These are phyloP conservation scores for Ophiostoma tasmaniense DNA, from an alignment of 2,329 filamentous ascomycete species.

Conservation along the genomic window DNA sequence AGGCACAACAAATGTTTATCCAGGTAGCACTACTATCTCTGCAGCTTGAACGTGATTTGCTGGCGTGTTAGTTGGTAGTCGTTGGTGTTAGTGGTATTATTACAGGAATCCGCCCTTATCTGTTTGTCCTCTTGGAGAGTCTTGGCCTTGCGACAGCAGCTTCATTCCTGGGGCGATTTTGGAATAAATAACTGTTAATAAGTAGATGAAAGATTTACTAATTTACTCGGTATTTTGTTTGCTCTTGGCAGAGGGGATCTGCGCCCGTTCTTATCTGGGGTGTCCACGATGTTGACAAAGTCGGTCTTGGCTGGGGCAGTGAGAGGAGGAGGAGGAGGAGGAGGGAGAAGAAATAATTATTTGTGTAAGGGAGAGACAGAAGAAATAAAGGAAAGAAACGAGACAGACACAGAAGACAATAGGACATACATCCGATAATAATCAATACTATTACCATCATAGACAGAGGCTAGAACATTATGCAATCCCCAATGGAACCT, in stretches of 20 bases:
- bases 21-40: neutral
- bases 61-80: neutral
- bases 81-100: neutral
- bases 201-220: neutral
- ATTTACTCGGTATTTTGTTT: neutral
- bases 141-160: neutral
- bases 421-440: neutral
- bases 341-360: neutral
- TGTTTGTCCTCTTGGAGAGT: neutral
- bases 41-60: neutral
- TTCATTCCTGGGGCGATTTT: neutral
- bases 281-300: slow-evolving; percentile 1
- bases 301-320: neutral
- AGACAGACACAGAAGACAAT: neutral
- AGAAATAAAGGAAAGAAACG: neutral
- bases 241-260: neutral
- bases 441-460: neutral
- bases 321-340: neutral
- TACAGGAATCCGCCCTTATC: neutral
- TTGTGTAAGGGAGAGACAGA: too few relatives aligned
- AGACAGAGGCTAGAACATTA: neutral
- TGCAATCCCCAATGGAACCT: neutral
- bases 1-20: neutral
- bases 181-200: too few relatives aligned
- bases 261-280: neutral